phyloP scores from a whole-genome alignment of 495 filamentous ascomycete species.

The Neurospora tetrasperma region DNA sequence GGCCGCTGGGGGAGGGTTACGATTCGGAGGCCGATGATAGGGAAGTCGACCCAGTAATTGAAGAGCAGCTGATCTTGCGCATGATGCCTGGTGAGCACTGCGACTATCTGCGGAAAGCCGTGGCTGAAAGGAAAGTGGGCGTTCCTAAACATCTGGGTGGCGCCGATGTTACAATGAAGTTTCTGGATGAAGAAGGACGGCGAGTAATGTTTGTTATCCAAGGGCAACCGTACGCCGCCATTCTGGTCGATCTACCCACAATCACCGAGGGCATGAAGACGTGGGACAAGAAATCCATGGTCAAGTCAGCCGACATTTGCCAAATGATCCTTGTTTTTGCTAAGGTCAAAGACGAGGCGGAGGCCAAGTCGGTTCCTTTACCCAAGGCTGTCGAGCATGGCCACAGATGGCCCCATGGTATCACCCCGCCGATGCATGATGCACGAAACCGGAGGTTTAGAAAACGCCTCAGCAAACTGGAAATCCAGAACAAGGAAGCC shows the following conservation, averaged over 20 bases:
- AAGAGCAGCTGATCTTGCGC: slow-evolving; percentile 79
- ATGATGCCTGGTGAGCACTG: slow-evolving; percentile 79
- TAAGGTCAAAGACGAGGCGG: slow-evolving; percentile 56
- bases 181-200: slow-evolving; percentile 63
- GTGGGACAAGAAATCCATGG: slow-evolving; percentile 84
- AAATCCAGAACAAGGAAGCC: slow-evolving; percentile 81
- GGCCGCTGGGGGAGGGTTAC: slow-evolving; percentile 75
- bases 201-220: slow-evolving; percentile 61
- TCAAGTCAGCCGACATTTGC: slow-evolving; percentile 87
- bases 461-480: slow-evolving; percentile 66
- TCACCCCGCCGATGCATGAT: slow-evolving; percentile 85
- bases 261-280: slow-evolving; percentile 94
- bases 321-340: slow-evolving; percentile 89
- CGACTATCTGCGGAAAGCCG: slow-evolving; percentile 63
- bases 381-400: slow-evolving; percentile 55
- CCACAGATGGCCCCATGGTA: slow-evolving; percentile 78
- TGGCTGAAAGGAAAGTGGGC: slow-evolving; percentile 67
- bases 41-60: slow-evolving; percentile 75
- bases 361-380: slow-evolving; percentile 55
- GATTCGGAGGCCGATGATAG: slow-evolving; percentile 93
- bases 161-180: slow-evolving; percentile 65
- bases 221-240: slow-evolving; percentile 63
- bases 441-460: slow-evolving; percentile 79
- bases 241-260: slow-evolving; percentile 79
- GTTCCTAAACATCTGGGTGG: slow-evolving; percentile 47